Evolutionary conservation across 2,329 filamentous ascomycete genomes (phyloP).

Genomic region (Epicoccum nigrum): DNA sequence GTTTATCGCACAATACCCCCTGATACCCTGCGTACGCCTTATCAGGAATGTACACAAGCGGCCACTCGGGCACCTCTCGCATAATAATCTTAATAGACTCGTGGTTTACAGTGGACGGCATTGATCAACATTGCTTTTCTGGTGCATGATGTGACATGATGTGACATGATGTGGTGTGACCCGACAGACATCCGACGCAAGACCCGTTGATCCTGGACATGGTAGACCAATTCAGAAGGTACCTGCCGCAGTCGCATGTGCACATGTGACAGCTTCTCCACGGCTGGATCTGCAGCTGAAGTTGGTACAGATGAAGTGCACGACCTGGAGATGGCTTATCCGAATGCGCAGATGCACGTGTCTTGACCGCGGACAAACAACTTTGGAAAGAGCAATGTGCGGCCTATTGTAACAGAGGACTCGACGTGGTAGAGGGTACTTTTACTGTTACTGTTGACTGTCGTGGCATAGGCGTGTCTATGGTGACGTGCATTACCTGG

Average conservation of each 20-base stretch:
- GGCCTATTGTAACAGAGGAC: no score
- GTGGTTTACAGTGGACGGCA: conserved; percentile 21
- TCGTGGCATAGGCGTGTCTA: conserved; percentile 1
- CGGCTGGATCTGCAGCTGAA: not conserved
- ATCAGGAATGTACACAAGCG: conserved; percentile 49
- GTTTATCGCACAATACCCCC: conserved; percentile 50
- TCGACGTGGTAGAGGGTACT: no score
- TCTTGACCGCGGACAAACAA: no score
- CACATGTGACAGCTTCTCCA: no score
- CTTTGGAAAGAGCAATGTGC: no score
- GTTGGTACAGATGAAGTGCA: not conserved
- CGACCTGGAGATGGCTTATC: not conserved
- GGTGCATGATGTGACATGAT: not conserved
- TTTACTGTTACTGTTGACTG: no score
- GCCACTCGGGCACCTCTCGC: conserved; percentile 48
- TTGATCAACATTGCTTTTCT: not conserved
- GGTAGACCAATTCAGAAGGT: no score
- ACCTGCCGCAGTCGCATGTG: no score
- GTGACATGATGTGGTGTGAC: conserved; percentile 2
- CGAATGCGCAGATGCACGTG: no score
- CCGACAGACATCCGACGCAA: no score
- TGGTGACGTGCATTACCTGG: conserved; percentile 11
- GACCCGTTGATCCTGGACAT: no score
- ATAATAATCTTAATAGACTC: conserved; percentile 50
- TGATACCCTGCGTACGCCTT: conserved; percentile 51